Evolutionary conservation across 768 basidiomycete species (phyloP), one percentile per base, ranked within the genome.

Genomic region (Kwoniella europaea): DNA sequence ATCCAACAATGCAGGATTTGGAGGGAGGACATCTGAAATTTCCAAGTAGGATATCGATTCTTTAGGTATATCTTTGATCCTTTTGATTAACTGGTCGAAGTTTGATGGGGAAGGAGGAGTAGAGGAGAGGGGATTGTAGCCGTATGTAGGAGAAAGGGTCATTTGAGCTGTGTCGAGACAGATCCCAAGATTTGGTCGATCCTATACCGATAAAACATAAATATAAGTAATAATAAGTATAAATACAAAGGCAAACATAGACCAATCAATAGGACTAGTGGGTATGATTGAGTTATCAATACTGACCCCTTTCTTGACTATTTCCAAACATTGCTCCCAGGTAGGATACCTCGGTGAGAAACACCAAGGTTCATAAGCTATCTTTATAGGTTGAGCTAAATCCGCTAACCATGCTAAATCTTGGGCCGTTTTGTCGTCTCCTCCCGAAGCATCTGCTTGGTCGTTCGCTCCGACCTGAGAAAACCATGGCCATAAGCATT

Each of bases 1-100:
- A 20, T 68, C 22, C 27, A 42, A n/a, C 10, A 72, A 53, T 10
- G 71, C 67, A 15, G 54, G 46, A 12, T 22, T 43, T 1, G 71
- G 71, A 13, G 43, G 10, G 24, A 72, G 60, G 29, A 68, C 61
- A 55, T 79, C 78, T 5, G 76, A 77, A 46, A 82, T 72, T 65
- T 78, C 66, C 46, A 75, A 63, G 65, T 75, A 80, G 71, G 56
- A 71, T 69, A 82, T 82, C 63, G 76, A 77, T 16, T 77, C 74
- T 5, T 63, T 59, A 3, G 75, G 71, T n/a, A 78, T 42, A 9
- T 20, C 43, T 1, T 54, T 15, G 41, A 68, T 46, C 18, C 73
- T 20, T 10, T 62, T 13, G 29, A 75, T 24, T 53, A 62, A 72
- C 52, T 29, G 68, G 18, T 76, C 60, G 52, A 72, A 67, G 20